Base-by-base conservation (phyloP, 2,329 filamentous ascomycete genomes). In the Lithohypha guttulata region DNA sequence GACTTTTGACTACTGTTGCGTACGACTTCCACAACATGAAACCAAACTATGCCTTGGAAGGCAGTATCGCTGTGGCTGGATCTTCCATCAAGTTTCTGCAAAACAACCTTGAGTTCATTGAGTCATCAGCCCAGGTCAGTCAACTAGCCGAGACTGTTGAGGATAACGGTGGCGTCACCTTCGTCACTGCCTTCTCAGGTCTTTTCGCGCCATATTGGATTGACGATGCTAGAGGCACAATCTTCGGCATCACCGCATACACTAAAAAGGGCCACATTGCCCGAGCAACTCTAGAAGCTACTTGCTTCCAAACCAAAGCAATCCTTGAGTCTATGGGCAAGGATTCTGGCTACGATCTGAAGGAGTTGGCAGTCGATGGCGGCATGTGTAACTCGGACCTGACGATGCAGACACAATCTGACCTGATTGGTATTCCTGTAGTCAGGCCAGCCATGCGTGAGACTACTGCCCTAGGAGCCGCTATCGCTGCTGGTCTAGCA, bases 161-260 rank as follows among this genome's bases (percentile, higher is more conserved):
- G 26, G 81, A 93, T 58, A 93, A 81, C 45, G 86, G 85, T 40
- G 86, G 86, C 6, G 80, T 86, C 39, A 75, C 87, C 13, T 79
- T 94, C 53, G 86, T 94, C 44, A 93, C 86, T 2, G 86, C 86
- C 1, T 94, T 94, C 58, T 86, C 81, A 59, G 86, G 86, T 39
- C 71, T 94, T 2, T 93, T 93, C 57, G 86, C 86, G 1, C 86
- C 86, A 0, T 93, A 94, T 61, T 94, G 86, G 86, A 89, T 93
- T 45, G 85, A 93, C 56, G 84, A 93, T 61, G 85, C 85, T 14
- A 81, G 86, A 58, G 86, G 86, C 43, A 93, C 86, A 4, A 76
- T 91, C 41, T 87, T 89, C 53, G 84, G 84, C 33, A 79, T 93
- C 48, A 91, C 84, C 0, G 81, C 87, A 52, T 81, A 86, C 63